These are phyloP conservation scores for Barnettozyma botsteinii DNA, from an alignment of 805 yeast species.

Conservation along the genomic window DNA sequence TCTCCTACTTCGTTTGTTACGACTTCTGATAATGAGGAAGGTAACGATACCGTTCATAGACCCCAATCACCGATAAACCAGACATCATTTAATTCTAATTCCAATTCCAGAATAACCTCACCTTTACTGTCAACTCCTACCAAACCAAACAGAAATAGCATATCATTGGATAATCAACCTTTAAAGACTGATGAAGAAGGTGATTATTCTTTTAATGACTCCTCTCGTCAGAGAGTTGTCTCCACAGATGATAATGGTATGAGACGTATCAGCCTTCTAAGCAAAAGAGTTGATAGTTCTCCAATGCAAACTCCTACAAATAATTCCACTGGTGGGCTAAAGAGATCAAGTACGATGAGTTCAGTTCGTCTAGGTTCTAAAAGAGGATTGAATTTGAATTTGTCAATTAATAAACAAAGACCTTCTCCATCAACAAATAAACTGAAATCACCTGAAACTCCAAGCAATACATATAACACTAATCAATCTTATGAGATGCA, in stretches of 20 bases:
- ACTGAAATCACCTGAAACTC: conserved; percentile 13
- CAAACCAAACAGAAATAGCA: conserved; percentile 20
- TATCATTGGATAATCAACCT: conserved; percentile 22
- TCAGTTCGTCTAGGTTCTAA: conserved; percentile 16
- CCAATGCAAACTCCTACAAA: neutral
- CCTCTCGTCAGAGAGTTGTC: neutral
- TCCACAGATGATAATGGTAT: conserved; percentile 4
- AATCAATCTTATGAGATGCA: neutral
- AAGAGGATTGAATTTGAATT: conserved; percentile 22
- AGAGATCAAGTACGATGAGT: conserved; percentile 23
- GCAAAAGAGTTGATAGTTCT: conserved; percentile 3
- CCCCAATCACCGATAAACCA: conserved; percentile 7
- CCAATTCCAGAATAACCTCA: conserved; percentile 7
- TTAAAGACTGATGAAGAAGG: conserved; percentile 2
- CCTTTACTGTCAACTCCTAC: conserved; percentile 25
- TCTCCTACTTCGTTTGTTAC: neutral
- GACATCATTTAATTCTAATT: neutral
- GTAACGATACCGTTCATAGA: neutral
- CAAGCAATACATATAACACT: neutral
- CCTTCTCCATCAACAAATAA: conserved; percentile 4
- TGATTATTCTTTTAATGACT: neutral
- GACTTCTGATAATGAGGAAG: neutral
- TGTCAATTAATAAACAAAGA: conserved; percentile 14
- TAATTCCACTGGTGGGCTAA: conserved; percentile 3
- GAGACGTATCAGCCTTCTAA: neutral